Conservation (phyloP, 257 asterid genomes). For the Solanum commersonii region DNA sequence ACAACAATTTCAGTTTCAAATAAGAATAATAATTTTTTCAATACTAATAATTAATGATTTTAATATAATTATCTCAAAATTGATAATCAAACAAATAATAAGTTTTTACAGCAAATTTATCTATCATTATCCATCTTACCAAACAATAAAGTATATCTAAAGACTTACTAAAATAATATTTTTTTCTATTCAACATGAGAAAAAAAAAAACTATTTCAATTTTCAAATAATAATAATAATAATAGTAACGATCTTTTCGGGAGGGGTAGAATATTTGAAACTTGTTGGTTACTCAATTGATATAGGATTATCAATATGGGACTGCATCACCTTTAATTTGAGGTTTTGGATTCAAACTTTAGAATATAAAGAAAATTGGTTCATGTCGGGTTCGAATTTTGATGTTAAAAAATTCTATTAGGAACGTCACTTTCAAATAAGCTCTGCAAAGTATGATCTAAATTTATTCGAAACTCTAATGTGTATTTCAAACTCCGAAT, state of each 20-base stretch:
- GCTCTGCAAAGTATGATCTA: too few species aligned
- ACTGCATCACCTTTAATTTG: too few species aligned
- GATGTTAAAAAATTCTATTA: too few species aligned
- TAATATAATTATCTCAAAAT: too few species aligned
- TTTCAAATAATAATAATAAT: not conserved
- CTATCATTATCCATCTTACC: not conserved
- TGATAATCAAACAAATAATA: too few species aligned
- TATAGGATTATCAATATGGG: not conserved
- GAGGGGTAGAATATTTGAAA: not conserved
- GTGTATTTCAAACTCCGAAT: accelerated
- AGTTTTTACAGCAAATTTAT: too few species aligned
- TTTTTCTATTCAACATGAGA: not conserved
- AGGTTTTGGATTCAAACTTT: accelerated
- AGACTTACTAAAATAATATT: not conserved
- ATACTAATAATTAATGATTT: too few species aligned
- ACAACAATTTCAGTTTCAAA: too few species aligned
- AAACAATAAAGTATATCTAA: not conserved
- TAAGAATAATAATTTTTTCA: too few species aligned
- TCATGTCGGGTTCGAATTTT: accelerated
- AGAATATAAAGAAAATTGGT: too few species aligned
- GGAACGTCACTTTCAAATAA: too few species aligned
- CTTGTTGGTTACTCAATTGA: not conserved
- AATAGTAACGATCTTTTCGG: not conserved
- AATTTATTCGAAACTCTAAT: too few species aligned
- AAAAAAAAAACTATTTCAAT: not conserved